A percentile compares a stretch with the other conserved stretches of the same genome.
Evolutionary conservation across 2,329 filamentous ascomycete genomes (phyloP).

Genomic region (Ceratocystis colombiana): DNA sequence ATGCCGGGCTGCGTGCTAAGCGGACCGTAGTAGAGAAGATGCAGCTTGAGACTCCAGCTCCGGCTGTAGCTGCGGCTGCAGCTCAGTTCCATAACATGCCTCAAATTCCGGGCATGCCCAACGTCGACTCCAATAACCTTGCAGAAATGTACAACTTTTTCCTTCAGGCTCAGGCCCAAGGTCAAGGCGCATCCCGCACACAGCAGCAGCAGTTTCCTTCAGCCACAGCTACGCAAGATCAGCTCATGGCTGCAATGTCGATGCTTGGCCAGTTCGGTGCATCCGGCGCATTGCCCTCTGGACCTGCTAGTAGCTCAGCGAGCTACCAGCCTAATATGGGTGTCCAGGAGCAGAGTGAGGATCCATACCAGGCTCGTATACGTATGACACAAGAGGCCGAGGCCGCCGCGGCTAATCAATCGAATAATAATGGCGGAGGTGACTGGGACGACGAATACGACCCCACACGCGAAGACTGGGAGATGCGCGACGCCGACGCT

Average conservation of each 20-base stretch:
- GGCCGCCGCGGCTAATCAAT: slow-evolving; percentile 30
- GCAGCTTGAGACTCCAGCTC: slow-evolving; percentile 28
- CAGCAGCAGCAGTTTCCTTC: slow-evolving; percentile 27
- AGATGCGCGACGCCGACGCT: slow-evolving; percentile 17
- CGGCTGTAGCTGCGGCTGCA: neutral
- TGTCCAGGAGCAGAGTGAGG: slow-evolving; percentile 32
- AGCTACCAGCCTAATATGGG: slow-evolving; percentile 24
- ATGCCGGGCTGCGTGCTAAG: slow-evolving; percentile 33
- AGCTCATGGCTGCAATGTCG: slow-evolving; percentile 24
- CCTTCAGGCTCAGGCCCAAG: slow-evolving; percentile 21
- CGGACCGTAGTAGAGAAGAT: slow-evolving; percentile 30
- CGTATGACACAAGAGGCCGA: slow-evolving; percentile 35
- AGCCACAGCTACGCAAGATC: slow-evolving; percentile 5
- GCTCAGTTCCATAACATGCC: neutral
- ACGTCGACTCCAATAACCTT: neutral
- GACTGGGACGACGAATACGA: slow-evolving; percentile 25
- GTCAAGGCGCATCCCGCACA: slow-evolving; percentile 22
- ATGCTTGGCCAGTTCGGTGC: slow-evolving; percentile 19
- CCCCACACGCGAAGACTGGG: slow-evolving; percentile 26
- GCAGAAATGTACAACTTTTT: slow-evolving; percentile 24
- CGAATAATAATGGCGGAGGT: neutral
- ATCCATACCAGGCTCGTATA: slow-evolving; percentile 36
- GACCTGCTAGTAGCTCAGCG: slow-evolving; percentile 12
- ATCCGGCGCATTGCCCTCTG: neutral
- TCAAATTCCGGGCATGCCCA: neutral